Percentiles rank a stretch among this genome's conserved stretches.
Conservation (phyloP, 768 basidiomycete species). For the Lentinula edodes region DNA sequence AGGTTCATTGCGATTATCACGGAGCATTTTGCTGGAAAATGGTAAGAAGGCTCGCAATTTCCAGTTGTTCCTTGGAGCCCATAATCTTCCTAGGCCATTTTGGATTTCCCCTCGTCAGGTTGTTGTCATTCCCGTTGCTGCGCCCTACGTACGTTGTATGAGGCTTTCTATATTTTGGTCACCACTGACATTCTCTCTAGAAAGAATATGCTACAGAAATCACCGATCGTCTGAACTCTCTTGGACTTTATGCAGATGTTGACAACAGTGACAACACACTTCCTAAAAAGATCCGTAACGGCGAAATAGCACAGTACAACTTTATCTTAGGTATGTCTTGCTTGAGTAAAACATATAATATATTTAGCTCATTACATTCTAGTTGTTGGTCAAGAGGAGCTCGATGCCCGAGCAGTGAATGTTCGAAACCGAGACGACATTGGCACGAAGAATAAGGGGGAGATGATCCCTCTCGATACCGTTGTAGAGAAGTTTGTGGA, state of each 20-base stretch:
- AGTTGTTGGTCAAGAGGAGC: constrained; percentile 96
- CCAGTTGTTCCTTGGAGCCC: background rate
- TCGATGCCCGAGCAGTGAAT: constrained; percentile 84
- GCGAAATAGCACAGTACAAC: constrained; percentile 96
- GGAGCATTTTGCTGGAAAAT: constrained; percentile 97
- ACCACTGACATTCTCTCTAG: constrained; percentile 33
- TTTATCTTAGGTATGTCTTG: constrained; percentile 80
- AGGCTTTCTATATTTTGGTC: background rate
- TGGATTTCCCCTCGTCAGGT: constrained; percentile 98
- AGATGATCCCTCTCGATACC: constrained; percentile 68
- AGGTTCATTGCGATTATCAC: constrained; percentile 96
- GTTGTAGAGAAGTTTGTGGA: constrained; percentile 63
- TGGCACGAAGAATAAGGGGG: constrained; percentile 75
- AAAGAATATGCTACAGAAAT: constrained; percentile 89
- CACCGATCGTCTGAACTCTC: constrained; percentile 53
- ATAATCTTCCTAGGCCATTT: constrained; percentile 67
- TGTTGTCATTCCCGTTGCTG: constrained; percentile 89
- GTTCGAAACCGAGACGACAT: constrained; percentile 94
- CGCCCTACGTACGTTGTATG: constrained; percentile 65
- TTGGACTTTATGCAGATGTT: constrained; percentile 84
- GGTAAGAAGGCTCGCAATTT: constrained; percentile 43
- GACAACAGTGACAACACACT: constrained; percentile 91
- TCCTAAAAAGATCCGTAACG: constrained; percentile 96
- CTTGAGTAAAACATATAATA: background rate
- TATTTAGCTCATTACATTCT: constrained; percentile 3